Conservation (phyloP, 148 eudicot species). For the Diospyros lotus region DNA sequence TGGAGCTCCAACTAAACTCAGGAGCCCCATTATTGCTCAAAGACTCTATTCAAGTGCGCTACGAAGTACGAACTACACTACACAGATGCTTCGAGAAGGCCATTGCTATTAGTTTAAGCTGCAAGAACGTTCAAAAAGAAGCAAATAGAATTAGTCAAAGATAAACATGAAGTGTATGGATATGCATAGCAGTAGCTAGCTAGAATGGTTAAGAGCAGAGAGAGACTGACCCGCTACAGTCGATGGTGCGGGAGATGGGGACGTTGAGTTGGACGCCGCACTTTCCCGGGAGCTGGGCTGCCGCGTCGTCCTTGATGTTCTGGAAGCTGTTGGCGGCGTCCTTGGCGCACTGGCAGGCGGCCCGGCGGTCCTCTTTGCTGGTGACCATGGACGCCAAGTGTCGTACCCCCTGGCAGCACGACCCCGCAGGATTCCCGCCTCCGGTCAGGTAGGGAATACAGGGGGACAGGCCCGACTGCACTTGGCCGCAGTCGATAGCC, state of each 20-base stretch:
- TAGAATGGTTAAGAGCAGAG: neutral
- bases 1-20: too few species aligned
- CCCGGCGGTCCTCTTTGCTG: slow-evolving; percentile 3
- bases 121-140: too few species aligned
- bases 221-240: neutral
- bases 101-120: too few species aligned
- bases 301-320: slow-evolving; percentile 7
- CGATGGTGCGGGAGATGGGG: neutral
- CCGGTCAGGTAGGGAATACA: slow-evolving; percentile 4
- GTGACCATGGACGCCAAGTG: neutral
- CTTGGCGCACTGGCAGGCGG: slow-evolving; percentile 3
- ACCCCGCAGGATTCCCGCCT: neutral
- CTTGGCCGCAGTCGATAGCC: neutral
- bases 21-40: too few species aligned
- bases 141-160: too few species aligned
- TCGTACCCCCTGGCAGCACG: neutral
- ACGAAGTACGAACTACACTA: too few species aligned
- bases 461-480: neutral
- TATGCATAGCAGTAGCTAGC: too few species aligned
- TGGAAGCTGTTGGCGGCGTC: neutral
- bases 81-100: too few species aligned
- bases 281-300: neutral
- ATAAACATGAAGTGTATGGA: too few species aligned
- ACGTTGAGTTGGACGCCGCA: neutral
- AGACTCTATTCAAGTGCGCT: too few species aligned